Evolutionary conservation across 257 asterid species (phyloP), one percentile per base, ranked within the genome.

Genomic region (Solanum etuberosum): DNA sequence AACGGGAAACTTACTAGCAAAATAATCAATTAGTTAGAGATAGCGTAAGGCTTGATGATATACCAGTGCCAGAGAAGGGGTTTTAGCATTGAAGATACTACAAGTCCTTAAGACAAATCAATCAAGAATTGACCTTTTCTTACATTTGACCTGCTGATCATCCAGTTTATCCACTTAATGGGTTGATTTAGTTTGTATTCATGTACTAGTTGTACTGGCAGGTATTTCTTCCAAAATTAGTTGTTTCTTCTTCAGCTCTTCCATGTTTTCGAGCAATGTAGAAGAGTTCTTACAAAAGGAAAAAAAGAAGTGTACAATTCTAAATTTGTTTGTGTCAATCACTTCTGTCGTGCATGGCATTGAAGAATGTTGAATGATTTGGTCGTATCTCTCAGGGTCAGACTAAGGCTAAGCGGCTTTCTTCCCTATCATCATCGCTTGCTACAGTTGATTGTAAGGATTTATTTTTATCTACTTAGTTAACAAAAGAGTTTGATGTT

Each of bases 361-460:
- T 73, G 59, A 85, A 68, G 61, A 78, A 43, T 78, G 40, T 43
- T 27, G 40, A 78, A 67, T 88, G 34, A 61, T 86, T 51, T 77
- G 61, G 78, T 88, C 27, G 87, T 90, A 88, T 87, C 88, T 86
- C 86, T 74, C 94, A 95, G 98, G 98, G 92, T 78, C 96, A 94
- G 91, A 90, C 91, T 77, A 95, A 94, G 92, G 90, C 91, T 48
- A 97, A 94, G 91, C 95, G 93, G 86, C 91, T 95, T 74, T 93
- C 98, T 82, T 91, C 97, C 78, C 34, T 94, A 90, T 90, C 98
- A 83, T 89, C 98, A 43, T 91, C 98, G 61, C 95, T 97, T 59
- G 85, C 93, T 61, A 87, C 91, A 89, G 93, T 94, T 83, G 91
- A 90, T 68, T 84, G 98, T 97, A 91, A 92, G 98, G 86, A 77